A percentile compares a stretch with the other conserved stretches of the same genome.
phyloP scores from a whole-genome alignment of 345 rosid species.

The Heritiera littoralis region DNA sequence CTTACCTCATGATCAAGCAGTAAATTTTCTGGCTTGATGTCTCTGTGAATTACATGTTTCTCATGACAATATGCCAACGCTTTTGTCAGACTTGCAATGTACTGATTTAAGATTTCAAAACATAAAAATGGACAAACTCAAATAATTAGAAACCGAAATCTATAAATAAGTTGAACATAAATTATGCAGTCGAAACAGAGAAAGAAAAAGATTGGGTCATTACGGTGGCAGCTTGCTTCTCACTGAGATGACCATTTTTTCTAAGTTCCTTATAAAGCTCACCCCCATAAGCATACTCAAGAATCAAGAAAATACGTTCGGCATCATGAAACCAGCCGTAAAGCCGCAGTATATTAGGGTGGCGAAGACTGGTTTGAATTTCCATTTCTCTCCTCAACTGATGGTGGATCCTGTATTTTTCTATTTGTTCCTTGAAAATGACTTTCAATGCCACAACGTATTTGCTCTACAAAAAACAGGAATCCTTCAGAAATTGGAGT shows the following conservation, averaged over 20 bases:
- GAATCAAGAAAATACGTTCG: constrained; percentile 79
- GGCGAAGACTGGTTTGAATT: constrained; percentile 70
- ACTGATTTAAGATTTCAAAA: constrained; percentile 44
- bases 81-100: constrained; percentile 80
- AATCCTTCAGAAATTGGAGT: background rate
- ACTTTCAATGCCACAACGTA: constrained; percentile 82
- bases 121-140: background rate
- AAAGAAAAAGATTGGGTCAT: constrained; percentile 5
- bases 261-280: constrained; percentile 76
- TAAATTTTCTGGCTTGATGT: constrained; percentile 95
- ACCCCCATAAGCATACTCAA: constrained; percentile 88
- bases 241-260: constrained; percentile 58
- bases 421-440: constrained; percentile 84
- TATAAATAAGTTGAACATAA: background rate
- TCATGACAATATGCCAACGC: constrained; percentile 91
- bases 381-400: constrained; percentile 92
- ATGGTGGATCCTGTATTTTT: constrained; percentile 76
- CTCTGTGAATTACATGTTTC: constrained; percentile 94
- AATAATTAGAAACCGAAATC: constrained; percentile 1
- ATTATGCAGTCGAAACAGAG: background rate
- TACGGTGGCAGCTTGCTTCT: constrained; percentile 85
- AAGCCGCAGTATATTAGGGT: constrained; percentile 75
- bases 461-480: constrained; percentile 46
- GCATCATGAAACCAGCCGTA: constrained; percentile 88
- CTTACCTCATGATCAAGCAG: constrained; percentile 93